These are phyloP conservation scores for Spizellomyces punctatus DNA, from an alignment of 192 early-diverging fungal species.

Conservation along the genomic window DNA sequence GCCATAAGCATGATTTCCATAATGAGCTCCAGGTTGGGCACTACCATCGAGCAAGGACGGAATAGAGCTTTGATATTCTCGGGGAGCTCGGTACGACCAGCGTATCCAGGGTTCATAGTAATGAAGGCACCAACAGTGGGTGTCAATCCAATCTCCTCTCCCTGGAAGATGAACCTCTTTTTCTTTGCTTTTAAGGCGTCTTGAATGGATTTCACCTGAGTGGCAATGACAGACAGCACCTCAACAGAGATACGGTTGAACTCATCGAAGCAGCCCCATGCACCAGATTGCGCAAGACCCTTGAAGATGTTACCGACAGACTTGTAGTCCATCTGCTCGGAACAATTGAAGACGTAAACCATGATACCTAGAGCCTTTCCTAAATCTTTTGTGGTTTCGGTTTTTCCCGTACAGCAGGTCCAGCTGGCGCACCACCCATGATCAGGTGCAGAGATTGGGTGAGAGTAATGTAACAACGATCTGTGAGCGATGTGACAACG, in stretches of 20 bases:
- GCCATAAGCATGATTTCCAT: conserved; percentile 75
- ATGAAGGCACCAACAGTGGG: conserved; percentile 64
- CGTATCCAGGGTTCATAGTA: conserved; percentile 70
- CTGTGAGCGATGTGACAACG: conserved; percentile 65
- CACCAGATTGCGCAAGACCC: conserved; percentile 64
- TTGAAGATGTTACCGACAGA: conserved; percentile 72
- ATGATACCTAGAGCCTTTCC: conserved; percentile 68
- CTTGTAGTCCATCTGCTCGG: conserved; percentile 72
- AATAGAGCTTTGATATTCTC: conserved; percentile 72
- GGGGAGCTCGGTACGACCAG: conserved; percentile 67
- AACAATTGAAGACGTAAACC: conserved; percentile 73
- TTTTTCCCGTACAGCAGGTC: conserved; percentile 61
- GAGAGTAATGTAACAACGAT: conserved; percentile 69
- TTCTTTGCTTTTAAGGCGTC: conserved; percentile 66
- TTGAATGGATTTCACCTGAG: conserved; percentile 69
- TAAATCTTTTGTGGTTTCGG: conserved; percentile 67
- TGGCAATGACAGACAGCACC: conserved; percentile 67
- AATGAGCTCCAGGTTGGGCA: conserved; percentile 68
- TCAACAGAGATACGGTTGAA: conserved; percentile 69
- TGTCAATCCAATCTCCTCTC: conserved; percentile 62
- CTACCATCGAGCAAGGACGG: conserved; percentile 67
- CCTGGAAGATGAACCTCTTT: conserved; percentile 68
- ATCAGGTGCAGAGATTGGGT: conserved; percentile 68
- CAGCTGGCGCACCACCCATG: conserved; percentile 69
- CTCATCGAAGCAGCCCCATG: conserved; percentile 72